These are phyloP conservation scores for Hanseniaspora singularis DNA, from an alignment of 805 yeast genomes.

Conservation along the genomic window DNA sequence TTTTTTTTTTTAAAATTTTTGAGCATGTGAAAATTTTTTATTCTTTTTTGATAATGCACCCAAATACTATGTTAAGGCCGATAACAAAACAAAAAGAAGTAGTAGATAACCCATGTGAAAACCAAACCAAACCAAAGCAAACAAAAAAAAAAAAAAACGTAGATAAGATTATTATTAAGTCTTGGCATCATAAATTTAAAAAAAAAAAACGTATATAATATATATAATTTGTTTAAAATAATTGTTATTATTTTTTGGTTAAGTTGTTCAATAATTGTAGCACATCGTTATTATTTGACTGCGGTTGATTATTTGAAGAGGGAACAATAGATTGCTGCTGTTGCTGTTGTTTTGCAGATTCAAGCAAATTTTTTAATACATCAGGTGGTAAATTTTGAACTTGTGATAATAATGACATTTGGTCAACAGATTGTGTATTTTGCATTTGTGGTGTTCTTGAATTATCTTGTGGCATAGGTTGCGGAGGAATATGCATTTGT, in stretches of 20 bases:
- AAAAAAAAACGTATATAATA: not conserved
- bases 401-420: slow-evolving; percentile 27
- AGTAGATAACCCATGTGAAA: too few species aligned
- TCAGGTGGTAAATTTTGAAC: slow-evolving; percentile 29
- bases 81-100: too few species aligned
- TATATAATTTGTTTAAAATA: not conserved
- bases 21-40: too few species aligned
- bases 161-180: too few species aligned
- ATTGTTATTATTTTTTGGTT: slow-evolving; percentile 6
- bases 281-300: too few species aligned
- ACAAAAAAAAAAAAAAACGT: too few species aligned
- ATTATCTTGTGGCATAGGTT: slow-evolving; percentile 21
- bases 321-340: not conserved
- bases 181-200: too few species aligned
- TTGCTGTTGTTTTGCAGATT: slow-evolving; percentile 28
- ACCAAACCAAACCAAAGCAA: too few species aligned
- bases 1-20: too few species aligned
- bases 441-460: slow-evolving; percentile 21
- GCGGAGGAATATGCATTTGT: slow-evolving; percentile 21
- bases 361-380: slow-evolving; percentile 25
- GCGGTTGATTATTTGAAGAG: too few species aligned
- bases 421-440: slow-evolving; percentile 23
- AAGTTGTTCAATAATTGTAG: slow-evolving; percentile 10
- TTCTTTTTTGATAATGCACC: too few species aligned
- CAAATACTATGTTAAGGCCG: too few species aligned